Evolutionary conservation across 768 basidiomycete genomes (phyloP), one percentile per base, ranked within the genome.

Genomic region (Baorangia bicolor): DNA sequence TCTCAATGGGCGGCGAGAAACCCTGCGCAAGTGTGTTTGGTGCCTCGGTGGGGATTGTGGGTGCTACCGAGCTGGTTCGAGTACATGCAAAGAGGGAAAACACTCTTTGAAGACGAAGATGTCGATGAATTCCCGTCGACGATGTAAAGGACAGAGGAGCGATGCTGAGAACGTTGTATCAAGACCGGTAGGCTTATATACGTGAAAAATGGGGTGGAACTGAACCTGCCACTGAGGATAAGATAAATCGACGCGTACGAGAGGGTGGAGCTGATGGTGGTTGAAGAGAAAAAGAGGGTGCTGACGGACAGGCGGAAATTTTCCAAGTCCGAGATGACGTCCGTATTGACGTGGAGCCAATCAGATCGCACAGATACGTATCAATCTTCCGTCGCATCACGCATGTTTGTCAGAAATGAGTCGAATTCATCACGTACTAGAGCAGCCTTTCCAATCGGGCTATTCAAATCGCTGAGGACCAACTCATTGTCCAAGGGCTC

Each of bases 41-140:
- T 73, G 79, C 94, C 94, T 85, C 92, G 82, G 78, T 90, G 82
- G 66, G 83, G 81, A 78, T 95, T 95, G 79, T 95, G 93, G 64
- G 84, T 78, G 75, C 88, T 90, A 75, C 88, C 86, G 64, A 94
- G 88, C 74, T 88, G 87, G 90, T 95, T 94, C 62, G 90, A 92
- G 90, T 87, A 96, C 93, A 94, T 94, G 83, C 88, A 92, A 79
- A 64, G 69, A 67, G 68, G 75, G 77, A 72, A 78, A 71, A 58
- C 48, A 63, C 71, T 60, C 67, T 56, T 56, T 51, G 62, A 51
- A 55, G 54, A 57, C 38, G 57, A 57, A 37, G 59, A 50, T n/a
- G n/a, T n/a, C n/a, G n/a, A n/a, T 14, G 56, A 7, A 37, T 33
- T 41, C 21, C 37, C 21, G 45, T 43, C 46, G 25, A 59, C 23